Percentiles rank a stretch among this genome's conserved stretches.
Evolutionary conservation across 805 yeast genomes (phyloP).

Genomic region (Wickerhamomyces canadensis): DNA sequence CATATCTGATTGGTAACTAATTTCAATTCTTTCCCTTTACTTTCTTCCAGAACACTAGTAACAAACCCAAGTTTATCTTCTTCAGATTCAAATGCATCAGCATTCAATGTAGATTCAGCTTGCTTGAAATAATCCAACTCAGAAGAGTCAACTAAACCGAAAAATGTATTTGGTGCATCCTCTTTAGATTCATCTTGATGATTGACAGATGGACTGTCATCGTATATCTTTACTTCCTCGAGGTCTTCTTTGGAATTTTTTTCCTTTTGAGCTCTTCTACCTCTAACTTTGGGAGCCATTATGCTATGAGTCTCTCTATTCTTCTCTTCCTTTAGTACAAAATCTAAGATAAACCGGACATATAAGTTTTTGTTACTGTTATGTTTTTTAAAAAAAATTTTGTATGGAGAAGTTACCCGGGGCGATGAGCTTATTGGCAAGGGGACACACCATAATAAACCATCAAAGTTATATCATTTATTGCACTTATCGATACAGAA

Average conservation of each 20-base stretch:
- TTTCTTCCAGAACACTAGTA: constrained; percentile 75
- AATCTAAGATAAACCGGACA: no score
- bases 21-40: constrained; percentile 84
- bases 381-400: background rate
- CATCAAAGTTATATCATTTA: no score
- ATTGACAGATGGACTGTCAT: constrained; percentile 13
- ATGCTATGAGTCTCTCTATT: background rate
- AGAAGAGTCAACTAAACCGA: constrained; percentile 77
- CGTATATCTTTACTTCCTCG: constrained; percentile 1
- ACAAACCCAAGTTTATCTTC: constrained; percentile 76
- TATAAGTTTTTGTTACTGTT: no score
- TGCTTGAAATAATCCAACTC: constrained; percentile 90
- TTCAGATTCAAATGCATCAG: constrained; percentile 66
- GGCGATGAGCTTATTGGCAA: constrained; percentile 4
- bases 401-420: constrained; percentile 3
- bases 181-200: constrained; percentile 6
- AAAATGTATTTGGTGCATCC: constrained; percentile 47
- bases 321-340: no score
- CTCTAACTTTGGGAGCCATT: constrained; percentile 32
- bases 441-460: background rate
- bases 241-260: constrained; percentile 1
- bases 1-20: constrained; percentile 92
- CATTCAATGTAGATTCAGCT: constrained; percentile 81
- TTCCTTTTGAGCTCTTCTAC: constrained; percentile 33
- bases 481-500: no score